Evolutionary conservation across 192 early-diverging fungal genomes (phyloP).

Genomic region (Phlyctochytrium arcticum): DNA sequence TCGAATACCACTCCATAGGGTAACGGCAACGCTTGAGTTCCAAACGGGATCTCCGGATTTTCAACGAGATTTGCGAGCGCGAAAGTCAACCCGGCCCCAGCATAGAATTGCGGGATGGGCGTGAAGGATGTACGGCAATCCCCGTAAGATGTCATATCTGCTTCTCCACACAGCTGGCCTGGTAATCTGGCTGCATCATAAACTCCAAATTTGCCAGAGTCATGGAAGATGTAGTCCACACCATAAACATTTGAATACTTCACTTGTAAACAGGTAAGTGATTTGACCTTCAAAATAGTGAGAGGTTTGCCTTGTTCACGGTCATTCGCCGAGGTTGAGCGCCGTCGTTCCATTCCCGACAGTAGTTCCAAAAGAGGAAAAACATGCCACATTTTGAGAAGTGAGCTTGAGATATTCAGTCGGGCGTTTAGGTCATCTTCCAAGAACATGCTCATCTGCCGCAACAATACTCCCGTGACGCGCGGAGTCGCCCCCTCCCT

Average conservation of each 20-base stretch:
- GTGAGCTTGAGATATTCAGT: no score
- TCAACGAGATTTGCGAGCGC: neutral
- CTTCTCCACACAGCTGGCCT: neutral
- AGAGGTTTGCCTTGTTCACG: neutral
- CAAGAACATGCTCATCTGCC: no score
- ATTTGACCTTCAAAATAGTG: neutral
- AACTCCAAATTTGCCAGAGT: neutral
- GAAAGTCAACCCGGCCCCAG: neutral
- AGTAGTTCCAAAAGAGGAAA: slow-evolving; percentile 1
- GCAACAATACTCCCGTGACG: neutral
- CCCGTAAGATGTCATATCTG: no score
- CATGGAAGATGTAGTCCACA: slow-evolving; percentile 5
- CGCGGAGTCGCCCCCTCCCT: neutral
- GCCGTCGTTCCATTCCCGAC: neutral
- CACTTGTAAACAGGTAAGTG: slow-evolving; percentile 5
- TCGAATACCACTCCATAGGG: slow-evolving; percentile 12
- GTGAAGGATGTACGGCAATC: neutral
- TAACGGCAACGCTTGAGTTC: slow-evolving; percentile 10
- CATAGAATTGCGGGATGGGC: neutral
- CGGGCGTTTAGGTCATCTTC: no score
- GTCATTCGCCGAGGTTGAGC: neutral
- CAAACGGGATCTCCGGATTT: neutral
- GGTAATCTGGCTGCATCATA: slow-evolving; percentile 4
- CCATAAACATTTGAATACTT: slow-evolving; percentile 3
- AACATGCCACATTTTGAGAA: slow-evolving; percentile 20